A percentile compares a stretch with the other conserved stretches of the same genome.
phyloP scores from a whole-genome alignment of 2,329 filamentous ascomycete genomes.

The Harringtonia lauricola region DNA sequence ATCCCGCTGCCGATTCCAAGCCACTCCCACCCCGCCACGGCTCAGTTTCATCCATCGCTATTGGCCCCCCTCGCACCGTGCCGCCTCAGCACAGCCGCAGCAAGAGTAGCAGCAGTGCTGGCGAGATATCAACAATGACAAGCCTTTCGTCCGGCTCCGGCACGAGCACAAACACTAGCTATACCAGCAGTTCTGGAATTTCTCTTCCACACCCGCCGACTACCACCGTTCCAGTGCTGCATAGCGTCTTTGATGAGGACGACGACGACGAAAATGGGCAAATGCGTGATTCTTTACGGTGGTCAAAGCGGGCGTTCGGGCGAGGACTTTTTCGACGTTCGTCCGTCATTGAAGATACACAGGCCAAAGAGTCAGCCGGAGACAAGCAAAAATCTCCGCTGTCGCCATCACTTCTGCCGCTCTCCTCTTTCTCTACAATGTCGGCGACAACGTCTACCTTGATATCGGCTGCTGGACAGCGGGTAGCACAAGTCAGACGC shows the following conservation, averaged over 20 bases:
- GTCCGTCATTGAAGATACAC: not conserved
- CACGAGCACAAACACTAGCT: slow-evolving; percentile 2
- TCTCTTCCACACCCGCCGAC: too few species aligned
- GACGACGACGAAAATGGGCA: not conserved
- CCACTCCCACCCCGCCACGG: not conserved
- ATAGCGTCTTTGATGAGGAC: slow-evolving; percentile 3
- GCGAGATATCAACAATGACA: slow-evolving; percentile 4
- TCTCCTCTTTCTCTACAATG: not conserved
- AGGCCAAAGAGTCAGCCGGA: not conserved
- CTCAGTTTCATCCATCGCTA: not conserved
- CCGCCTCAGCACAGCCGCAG: slow-evolving; percentile 7
- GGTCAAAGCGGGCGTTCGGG: not conserved
- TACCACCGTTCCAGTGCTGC: too few species aligned
- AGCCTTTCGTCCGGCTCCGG: slow-evolving; percentile 1
- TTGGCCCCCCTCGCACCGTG: not conserved
- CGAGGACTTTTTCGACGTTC: not conserved
- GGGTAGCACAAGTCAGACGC: slow-evolving; percentile 7
- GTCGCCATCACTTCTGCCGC: not conserved
- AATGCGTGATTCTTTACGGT: not conserved
- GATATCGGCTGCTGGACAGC: slow-evolving; percentile 5
- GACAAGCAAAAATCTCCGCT: not conserved
- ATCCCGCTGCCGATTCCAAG: too few species aligned
- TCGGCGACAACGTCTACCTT: not conserved
- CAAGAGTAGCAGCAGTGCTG: slow-evolving; percentile 9
- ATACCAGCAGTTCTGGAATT: too few species aligned